A percentile compares a stretch with the other conserved stretches of the same genome.
phyloP scores from a whole-genome alignment of 2,329 filamentous ascomycete species.

The Zarea fungicola region DNA sequence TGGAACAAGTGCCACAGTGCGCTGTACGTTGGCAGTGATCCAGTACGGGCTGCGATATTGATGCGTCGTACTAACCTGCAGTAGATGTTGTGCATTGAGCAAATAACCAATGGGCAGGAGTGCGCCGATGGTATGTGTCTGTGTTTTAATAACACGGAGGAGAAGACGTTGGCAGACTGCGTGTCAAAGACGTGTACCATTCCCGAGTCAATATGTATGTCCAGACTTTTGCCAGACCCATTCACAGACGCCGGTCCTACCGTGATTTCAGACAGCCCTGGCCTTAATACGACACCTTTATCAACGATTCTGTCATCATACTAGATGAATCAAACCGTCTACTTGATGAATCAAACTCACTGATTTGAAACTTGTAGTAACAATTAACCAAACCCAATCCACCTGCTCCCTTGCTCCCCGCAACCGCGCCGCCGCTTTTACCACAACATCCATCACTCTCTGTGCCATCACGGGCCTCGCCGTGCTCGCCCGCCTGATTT shows the following conservation, averaged over 20 bases:
- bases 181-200: neutral
- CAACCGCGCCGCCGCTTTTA: constrained; percentile 29
- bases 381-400: constrained; percentile 20
- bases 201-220: neutral
- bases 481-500: constrained; percentile 36
- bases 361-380: constrained; percentile 8
- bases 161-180: neutral
- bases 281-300: too few relatives aligned
- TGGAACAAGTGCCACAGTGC: neutral
- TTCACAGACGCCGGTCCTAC: too few relatives aligned
- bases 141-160: neutral
- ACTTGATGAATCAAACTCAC: too few relatives aligned
- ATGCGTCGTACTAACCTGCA: too few relatives aligned
- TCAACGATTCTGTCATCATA: too few relatives aligned
- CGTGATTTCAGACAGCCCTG: too few relatives aligned
- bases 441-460: constrained; percentile 29
- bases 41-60: neutral
- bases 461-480: constrained; percentile 34
- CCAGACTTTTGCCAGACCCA: too few relatives aligned
- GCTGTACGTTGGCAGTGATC: constrained; percentile 8
- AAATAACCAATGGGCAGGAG: neutral
- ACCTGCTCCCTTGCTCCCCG: constrained; percentile 24
- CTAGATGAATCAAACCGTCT: too few relatives aligned
- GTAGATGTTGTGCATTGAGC: neutral
- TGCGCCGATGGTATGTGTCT: constrained; percentile 2